Evolutionary conservation across 352 stramenopile genomes (phyloP).

Genomic region (Globisporangium splendens): DNA sequence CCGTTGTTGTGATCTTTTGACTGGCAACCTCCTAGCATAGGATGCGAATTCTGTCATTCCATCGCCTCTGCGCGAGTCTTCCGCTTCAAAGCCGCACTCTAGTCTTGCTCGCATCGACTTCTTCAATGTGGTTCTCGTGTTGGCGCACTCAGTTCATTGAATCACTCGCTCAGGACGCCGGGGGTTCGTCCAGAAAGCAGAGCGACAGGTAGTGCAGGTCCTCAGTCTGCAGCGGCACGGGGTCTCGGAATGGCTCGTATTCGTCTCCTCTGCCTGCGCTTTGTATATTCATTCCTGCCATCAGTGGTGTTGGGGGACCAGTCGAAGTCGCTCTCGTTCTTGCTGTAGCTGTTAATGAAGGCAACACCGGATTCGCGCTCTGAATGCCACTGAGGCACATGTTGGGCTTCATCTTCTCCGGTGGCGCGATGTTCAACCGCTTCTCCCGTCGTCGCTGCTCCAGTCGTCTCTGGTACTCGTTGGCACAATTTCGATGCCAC

Average conservation of each 20-base stretch:
- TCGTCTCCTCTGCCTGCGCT: conserved; percentile 4
- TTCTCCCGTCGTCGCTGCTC: conserved; percentile 37
- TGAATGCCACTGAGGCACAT: conserved; percentile 11
- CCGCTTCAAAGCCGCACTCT: no score
- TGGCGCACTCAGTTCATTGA: neutral
- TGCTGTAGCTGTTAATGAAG: neutral
- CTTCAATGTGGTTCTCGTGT: neutral
- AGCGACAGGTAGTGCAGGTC: conserved; percentile 30
- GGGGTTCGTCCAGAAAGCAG: conserved; percentile 1
- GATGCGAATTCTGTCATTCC: no score
- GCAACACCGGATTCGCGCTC: neutral
- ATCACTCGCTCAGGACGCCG: neutral
- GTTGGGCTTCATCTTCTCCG: conserved; percentile 1
- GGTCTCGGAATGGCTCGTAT: conserved; percentile 36
- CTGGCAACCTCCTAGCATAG: no score
- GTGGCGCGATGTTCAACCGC: conserved; percentile 23
- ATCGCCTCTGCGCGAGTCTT: no score
- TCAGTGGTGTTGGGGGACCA: no score
- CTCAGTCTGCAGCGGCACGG: conserved; percentile 32
- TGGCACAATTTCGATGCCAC: conserved; percentile 63
- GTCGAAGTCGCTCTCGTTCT: no score
- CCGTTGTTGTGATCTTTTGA: no score
- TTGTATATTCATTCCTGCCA: neutral
- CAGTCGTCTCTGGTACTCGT: conserved; percentile 73
- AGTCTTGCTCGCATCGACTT: no score